phyloP scores from a whole-genome alignment of 78 protist genomes.

The Polysphondylium violaceum region DNA sequence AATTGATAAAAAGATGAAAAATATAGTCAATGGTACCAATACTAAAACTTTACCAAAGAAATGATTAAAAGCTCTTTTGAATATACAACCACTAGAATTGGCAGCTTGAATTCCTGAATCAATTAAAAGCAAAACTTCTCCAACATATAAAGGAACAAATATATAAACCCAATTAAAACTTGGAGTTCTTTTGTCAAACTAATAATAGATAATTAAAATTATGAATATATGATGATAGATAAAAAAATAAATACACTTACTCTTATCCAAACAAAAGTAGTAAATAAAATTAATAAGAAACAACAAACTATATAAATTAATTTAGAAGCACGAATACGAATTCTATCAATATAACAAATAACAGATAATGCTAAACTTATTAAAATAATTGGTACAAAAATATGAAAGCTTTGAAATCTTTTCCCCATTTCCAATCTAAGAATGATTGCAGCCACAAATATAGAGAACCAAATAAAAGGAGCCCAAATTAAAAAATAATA shows the following conservation, averaged over 20 bases:
- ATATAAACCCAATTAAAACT: constrained; percentile 12
- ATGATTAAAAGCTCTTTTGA: neutral
- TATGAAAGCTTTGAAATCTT: neutral
- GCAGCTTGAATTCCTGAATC: neutral
- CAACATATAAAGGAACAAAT: constrained; percentile 13
- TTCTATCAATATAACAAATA: neutral
- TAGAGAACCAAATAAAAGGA: constrained; percentile 7
- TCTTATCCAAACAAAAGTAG: neutral
- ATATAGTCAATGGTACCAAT: neutral
- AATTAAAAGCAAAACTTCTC: neutral
- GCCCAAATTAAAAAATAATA: constrained; percentile 3
- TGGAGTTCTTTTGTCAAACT: neutral
- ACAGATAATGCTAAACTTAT: neutral
- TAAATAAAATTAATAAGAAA: neutral
- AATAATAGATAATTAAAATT: neutral
- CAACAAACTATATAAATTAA: neutral
- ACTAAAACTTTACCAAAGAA: neutral
- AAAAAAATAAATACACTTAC: neutral
- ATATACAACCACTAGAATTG: neutral
- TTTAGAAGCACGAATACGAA: neutral
- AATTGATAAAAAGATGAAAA: neutral
- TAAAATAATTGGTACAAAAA: constrained; percentile 1
- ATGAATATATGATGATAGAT: neutral
- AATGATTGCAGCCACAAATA: constrained; percentile 1
- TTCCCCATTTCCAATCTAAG: constrained; percentile 3